These are phyloP conservation scores for Fusarium xyrophilum DNA, from an alignment of 2,329 filamentous ascomycete genomes.

Conservation along the genomic window DNA sequence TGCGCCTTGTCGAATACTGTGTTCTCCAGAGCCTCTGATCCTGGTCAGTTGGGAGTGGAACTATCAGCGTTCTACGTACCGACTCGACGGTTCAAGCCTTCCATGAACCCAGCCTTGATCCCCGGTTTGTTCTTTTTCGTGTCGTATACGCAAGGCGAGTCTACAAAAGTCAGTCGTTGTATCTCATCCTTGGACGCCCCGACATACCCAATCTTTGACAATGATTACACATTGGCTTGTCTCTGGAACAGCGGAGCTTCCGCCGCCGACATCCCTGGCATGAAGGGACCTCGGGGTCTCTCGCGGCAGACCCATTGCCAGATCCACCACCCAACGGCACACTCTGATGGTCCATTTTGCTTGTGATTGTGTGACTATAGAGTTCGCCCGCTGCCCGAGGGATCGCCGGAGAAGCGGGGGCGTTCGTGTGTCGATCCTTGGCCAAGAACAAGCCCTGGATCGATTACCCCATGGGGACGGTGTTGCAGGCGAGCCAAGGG, in stretches of 20 bases:
- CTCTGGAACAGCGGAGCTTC: slow-evolving; percentile 33
- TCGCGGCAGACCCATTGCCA: not conserved
- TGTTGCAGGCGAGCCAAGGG: slow-evolving; percentile 25
- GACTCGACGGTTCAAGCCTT: slow-evolving; percentile 24
- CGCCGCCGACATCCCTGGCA: slow-evolving; percentile 36
- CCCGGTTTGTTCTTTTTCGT: slow-evolving; percentile 27
- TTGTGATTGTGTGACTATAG: not conserved
- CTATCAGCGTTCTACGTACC: not conserved
- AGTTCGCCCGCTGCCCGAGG: slow-evolving; percentile 29
- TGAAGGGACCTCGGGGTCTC: slow-evolving; percentile 20
- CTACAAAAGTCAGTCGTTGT: not conserved
- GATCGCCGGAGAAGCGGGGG: slow-evolving; percentile 2
- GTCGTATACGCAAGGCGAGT: slow-evolving; percentile 26
- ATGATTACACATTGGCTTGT: slow-evolving; percentile 32
- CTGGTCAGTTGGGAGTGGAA: not conserved
- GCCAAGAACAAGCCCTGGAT: not conserved
- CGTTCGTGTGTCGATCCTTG: slow-evolving; percentile 1
- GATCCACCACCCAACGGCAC: not conserved
- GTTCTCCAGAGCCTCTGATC: slow-evolving; percentile 26
- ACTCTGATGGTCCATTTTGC: not conserved
- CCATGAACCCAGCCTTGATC: slow-evolving; percentile 27
- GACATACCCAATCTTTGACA: slow-evolving; percentile 26
- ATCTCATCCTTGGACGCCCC: fast-evolving
- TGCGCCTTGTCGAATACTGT: slow-evolving; percentile 14
- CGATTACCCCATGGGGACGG: slow-evolving; percentile 8